These are phyloP conservation scores for Aquanectria penicillioides DNA, from an alignment of 2,329 filamentous ascomycete genomes.

Conservation along the genomic window DNA sequence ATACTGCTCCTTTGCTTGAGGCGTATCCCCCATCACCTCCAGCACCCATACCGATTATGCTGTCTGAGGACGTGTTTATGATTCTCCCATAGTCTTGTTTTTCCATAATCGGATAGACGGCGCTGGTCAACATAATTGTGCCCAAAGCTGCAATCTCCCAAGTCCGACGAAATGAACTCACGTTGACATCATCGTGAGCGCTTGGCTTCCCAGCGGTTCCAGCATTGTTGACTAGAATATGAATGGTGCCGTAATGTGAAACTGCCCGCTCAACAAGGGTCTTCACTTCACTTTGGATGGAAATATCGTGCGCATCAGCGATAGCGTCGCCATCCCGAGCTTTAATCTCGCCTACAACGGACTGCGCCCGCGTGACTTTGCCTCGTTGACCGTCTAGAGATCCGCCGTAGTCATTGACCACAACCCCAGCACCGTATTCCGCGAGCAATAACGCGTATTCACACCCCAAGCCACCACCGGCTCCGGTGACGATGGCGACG, in stretches of 20 bases:
- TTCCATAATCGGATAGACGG: constrained; percentile 31
- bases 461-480: constrained; percentile 36
- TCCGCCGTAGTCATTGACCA: constrained; percentile 30
- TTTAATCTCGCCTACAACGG: constrained; percentile 32
- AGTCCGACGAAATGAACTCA: constrained; percentile 20
- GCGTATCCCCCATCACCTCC: constrained; percentile 28
- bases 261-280: constrained; percentile 18
- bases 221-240: constrained; percentile 26
- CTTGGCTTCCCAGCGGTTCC: constrained; percentile 20
- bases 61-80: constrained; percentile 25
- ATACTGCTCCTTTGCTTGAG: constrained; percentile 24
- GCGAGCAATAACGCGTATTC: constrained; percentile 35
- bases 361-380: constrained; percentile 15
- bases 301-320: constrained; percentile 29
- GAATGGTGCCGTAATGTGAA: not conserved
- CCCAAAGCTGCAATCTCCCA: constrained; percentile 29
- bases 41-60: constrained; percentile 30
- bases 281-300: constrained; percentile 14
- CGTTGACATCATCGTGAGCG: constrained; percentile 13
- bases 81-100: constrained; percentile 17
- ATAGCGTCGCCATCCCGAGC: constrained; percentile 25
- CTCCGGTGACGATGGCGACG: constrained; percentile 56
- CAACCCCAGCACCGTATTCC: constrained; percentile 25
- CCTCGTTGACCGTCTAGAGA: constrained; percentile 18
- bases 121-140: constrained; percentile 24